Evolutionary conservation across 2,329 filamentous ascomycete species (phyloP), one percentile per base, ranked within the genome.

Genomic region (Ophiosphaerella herpotricha): DNA sequence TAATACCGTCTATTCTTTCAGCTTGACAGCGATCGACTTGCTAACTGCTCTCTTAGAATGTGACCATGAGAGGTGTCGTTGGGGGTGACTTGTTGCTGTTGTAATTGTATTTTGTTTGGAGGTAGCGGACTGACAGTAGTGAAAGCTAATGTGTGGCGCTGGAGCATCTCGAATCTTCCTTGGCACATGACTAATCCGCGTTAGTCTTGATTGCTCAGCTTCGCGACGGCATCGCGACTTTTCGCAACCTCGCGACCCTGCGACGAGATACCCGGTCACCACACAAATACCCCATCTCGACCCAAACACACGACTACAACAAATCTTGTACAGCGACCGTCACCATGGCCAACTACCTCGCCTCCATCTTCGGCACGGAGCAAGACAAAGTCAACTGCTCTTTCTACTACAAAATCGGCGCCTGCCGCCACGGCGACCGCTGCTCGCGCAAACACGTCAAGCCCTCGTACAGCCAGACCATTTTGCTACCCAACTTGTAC

Each of bases 321-420:
- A 43, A 34, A 12, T 31, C 7, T n/a, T 24, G 23, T 7, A 32
- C 24, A 39, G 6, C 36, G 24, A 44, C 50, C 46, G 31, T 39
- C 52, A 78, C 24, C 71, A 96, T 96, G 92, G 92, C 92, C 71
- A 97, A 97, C 82, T 97, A 97, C 75, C 89, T 99, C 75, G 94
- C 94, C 70, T 96, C 91, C 74, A 99, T 99, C 80, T 99, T 99
- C 82, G 94, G 94, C 71, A 99, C 94, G 26, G 94, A 99, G 83
- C 94, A 97, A 77, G 94, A 99, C 86, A 99, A 81, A 63, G 92
- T 97, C 81, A 97, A 97, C 84, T 97, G 94, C 85, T 94, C 89
- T 50, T 99, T 99, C 85, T 99, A 99, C 86, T 92, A 97, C 89
- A 99, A 99, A 82, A 99, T 99, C 76, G 94, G 94, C 74, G 94